Percentiles rank a stretch among this genome's conserved stretches.
Conservation (phyloP, 169 alveolate species). For the Neospora caninum region DNA sequence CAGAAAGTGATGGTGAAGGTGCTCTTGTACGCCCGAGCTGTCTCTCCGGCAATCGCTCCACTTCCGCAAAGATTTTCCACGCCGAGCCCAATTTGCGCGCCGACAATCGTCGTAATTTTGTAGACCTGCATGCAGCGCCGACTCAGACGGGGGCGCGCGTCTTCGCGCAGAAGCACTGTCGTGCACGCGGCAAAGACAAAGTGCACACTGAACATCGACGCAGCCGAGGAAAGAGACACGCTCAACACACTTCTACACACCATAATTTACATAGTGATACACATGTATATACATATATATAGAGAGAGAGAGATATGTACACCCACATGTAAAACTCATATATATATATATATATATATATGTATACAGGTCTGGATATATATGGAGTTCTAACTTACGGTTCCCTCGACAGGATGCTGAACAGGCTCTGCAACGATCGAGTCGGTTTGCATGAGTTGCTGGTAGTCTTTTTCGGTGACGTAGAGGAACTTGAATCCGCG, state of each 20-base stretch:
- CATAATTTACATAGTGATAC: no score
- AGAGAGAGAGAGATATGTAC: neutral
- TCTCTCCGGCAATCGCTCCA: conserved; percentile 90
- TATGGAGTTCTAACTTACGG: conserved; percentile 38
- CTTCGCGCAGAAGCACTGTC: no score
- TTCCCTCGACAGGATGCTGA: conserved; percentile 75
- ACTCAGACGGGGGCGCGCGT: neutral
- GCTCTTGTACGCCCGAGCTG: conserved; percentile 85
- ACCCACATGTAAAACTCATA: neutral
- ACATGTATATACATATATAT: neutral
- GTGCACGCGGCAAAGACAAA: no score
- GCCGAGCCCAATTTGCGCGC: conserved; percentile 78
- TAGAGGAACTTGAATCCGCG: conserved; percentile 81
- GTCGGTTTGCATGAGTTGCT: conserved; percentile 68
- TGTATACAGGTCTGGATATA: neutral
- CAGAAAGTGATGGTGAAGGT: conserved; percentile 86
- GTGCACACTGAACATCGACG: no score
- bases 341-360: neutral
- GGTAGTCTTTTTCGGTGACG: conserved; percentile 79
- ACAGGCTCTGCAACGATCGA: conserved; percentile 74
- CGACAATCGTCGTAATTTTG: conserved; percentile 72
- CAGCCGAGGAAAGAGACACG: no score
- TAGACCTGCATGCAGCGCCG: conserved; percentile 26
- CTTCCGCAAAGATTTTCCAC: conserved; percentile 86
- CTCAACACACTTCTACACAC: no score